Evolutionary conservation across 306 rosid species (phyloP), one percentile per base, ranked within the genome.

Genomic region (Dalbergia cochinchinensis): DNA sequence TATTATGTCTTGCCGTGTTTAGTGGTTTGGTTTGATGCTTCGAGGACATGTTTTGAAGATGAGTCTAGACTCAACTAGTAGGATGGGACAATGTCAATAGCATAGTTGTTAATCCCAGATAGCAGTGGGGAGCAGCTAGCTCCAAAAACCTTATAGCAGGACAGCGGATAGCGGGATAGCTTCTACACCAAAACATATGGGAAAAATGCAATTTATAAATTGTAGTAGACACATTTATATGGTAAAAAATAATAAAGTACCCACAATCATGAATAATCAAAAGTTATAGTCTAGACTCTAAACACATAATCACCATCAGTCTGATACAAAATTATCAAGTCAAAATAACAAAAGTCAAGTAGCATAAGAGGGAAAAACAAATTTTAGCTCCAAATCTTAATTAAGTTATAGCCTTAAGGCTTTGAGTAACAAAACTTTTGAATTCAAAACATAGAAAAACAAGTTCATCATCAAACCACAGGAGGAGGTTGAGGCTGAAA

Each of bases 1-100:
- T 58, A 34, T 57, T 45, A 44, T 69, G 53, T 59, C 34, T 59
- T 74, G 11, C 76, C 67, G 14, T 76, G 66, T 71, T 59, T 59
- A 78, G 34, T 39, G 67, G 59, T 44, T 69, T 33, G 76, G 53
- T 13, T 58, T 57, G 31, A 26, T 26, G 3, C 31, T 26, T 26
- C 35, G 54, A 44, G 19, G 33, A 55, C 63, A 41, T 78, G 45
- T 55, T 57, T 68, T 45, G 68, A 57, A 26, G 13, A 57, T 26
- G n/a, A n/a, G 37, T 68, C 37, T 78, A 68, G 69, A 31, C 37
- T 77, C 69, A n/a, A 20, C 20, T 42, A 41, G 14, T 67, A 53
- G 47, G 59, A 66, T 31, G 6, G 11, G 48, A 44, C 61, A 16
- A 69, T 78, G 47, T 58, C 3, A 11, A 65, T 53, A 19, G 53